Percentiles rank a stretch among this genome's conserved stretches.
Evolutionary conservation across 768 basidiomycete species (phyloP).

Genomic region (Collybia mongolica): DNA sequence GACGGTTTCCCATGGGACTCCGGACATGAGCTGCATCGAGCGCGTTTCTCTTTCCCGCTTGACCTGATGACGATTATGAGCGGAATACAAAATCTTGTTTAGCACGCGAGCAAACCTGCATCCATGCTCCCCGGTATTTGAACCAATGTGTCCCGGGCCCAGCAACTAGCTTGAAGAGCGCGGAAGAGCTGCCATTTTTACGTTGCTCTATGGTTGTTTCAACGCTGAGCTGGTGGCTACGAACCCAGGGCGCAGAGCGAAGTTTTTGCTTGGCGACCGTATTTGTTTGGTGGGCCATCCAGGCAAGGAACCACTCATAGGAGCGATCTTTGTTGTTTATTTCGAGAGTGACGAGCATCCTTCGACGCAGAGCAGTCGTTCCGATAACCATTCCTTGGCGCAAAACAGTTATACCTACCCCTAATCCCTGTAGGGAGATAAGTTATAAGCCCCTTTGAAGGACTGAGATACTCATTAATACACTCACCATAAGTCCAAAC

Average conservation of each 20-base stretch:
- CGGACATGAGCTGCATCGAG: constrained; percentile 88
- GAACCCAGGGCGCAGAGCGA: constrained; percentile 47
- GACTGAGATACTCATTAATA: not conserved
- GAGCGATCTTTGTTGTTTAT: constrained; percentile 94
- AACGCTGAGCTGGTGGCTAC: constrained; percentile 92
- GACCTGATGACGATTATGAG: constrained; percentile 48
- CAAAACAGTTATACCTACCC: constrained; percentile 76
- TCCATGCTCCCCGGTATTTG: constrained; percentile 89
- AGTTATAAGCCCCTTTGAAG: not conserved
- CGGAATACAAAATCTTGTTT: no score
- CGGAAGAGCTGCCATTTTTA: constrained; percentile 88
- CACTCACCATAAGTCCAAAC: constrained; percentile 91
- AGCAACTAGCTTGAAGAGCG: constrained; percentile 90
- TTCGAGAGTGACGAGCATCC: constrained; percentile 93
- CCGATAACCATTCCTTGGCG: constrained; percentile 70
- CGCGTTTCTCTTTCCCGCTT: constrained; percentile 94
- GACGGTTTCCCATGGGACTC: constrained; percentile 96
- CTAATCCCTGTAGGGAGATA: constrained; percentile 69
- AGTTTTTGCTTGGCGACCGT: constrained; percentile 20
- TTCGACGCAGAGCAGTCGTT: constrained; percentile 74
- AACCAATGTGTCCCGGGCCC: constrained; percentile 95
- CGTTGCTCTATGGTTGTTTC: constrained; percentile 88
- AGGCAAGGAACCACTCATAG: constrained; percentile 95
- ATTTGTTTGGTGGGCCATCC: constrained; percentile 81
- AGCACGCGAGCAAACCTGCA: constrained; percentile 62